Base-by-base conservation (phyloP, 192 early-diverging fungal species). In the Coemansia pectinata region DNA sequence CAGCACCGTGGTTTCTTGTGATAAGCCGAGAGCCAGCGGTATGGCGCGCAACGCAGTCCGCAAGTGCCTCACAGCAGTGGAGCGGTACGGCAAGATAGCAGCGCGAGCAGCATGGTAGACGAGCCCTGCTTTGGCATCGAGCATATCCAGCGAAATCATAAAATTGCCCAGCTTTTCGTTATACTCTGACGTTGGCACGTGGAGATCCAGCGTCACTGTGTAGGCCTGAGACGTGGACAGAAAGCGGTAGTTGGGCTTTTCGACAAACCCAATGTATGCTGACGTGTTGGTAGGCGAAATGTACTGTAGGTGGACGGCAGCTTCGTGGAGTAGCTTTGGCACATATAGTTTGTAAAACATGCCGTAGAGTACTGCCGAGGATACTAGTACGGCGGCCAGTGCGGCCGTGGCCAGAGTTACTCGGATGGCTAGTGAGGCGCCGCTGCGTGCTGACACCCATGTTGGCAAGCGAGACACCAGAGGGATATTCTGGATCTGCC, bases 121-220 rank as follows among this genome's bases (percentile, higher is more conserved):
- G 0, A 71, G 71, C 40, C 60, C 39, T 61, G 81, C 86, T 3
- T 48, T 58, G 15, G 76, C 53, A 31, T 73, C 70, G n/a, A 68
- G 71, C 36, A 92, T 69, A 27, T 87, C 84, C 42, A 91, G 29
- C 15, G 66, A 52, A 19, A 92, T 84, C 91, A 92, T 92, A 69
- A 92, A 90, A 76, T 87, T 89, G 62, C 85, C 88, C 34, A 88
- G 64, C 17, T 77, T 59, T 23, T 83, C 77, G 81, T 92, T 92
- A 19, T 69, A 29, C 8, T 84, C 79, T 0, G 90, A 88, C 38
- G 87, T 83, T 2, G 91, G 91, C 33, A 88, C 88, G 4, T 62
- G 40, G 10, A 92, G 81, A 7, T 87, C 78, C 52, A 92, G 47
- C 3, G 66, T 67, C 6, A 91, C 77, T 9, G 82, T 77, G 81